These are phyloP conservation scores for Tubosaeta sp. DNA, from an alignment of 768 basidiomycete species.

Conservation along the genomic window DNA sequence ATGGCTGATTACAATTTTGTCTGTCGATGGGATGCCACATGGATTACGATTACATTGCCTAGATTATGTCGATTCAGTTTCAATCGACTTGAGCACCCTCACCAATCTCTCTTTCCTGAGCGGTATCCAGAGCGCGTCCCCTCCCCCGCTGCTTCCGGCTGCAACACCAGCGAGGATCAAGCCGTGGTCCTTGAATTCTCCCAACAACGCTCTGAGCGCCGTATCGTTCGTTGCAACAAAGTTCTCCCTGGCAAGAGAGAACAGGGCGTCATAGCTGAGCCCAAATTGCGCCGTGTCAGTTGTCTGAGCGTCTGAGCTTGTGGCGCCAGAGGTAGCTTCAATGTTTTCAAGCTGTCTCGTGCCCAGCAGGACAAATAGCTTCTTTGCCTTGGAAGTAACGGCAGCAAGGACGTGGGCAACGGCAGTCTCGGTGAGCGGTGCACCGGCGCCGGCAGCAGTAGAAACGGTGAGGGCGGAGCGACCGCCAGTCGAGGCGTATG, in stretches of 20 bases:
- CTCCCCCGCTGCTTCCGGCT: constrained; percentile 42
- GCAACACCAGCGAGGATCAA: constrained; percentile 55
- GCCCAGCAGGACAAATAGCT: constrained; percentile 72
- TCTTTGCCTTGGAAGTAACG: constrained; percentile 83
- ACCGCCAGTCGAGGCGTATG: constrained; percentile 31
- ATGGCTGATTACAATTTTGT: neutral
- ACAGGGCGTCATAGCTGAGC: constrained; percentile 63
- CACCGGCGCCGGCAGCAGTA: constrained; percentile 29
- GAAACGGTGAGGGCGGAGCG: constrained; percentile 25
- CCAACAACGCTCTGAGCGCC: constrained; percentile 73
- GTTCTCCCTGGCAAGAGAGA: constrained; percentile 69
- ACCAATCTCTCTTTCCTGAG: constrained; percentile 70
- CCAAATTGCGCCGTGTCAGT: constrained; percentile 44
- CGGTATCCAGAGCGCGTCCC: constrained; percentile 80
- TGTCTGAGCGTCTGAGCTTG: constrained; percentile 4
- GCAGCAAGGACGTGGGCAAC: constrained; percentile 79
- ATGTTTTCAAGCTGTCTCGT: constrained; percentile 62
- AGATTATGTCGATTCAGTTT: constrained; percentile 16
- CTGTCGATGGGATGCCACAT: constrained; percentile 1
- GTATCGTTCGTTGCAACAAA: constrained; percentile 90
- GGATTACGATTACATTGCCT: neutral
- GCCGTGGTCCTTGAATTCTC: constrained; percentile 90
- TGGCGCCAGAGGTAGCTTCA: constrained; percentile 15
- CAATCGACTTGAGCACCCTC: constrained; percentile 37
- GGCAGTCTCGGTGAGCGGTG: constrained; percentile 67